phyloP scores from a whole-genome alignment of 805 yeast genomes.

The Priceomyces castillae region DNA sequence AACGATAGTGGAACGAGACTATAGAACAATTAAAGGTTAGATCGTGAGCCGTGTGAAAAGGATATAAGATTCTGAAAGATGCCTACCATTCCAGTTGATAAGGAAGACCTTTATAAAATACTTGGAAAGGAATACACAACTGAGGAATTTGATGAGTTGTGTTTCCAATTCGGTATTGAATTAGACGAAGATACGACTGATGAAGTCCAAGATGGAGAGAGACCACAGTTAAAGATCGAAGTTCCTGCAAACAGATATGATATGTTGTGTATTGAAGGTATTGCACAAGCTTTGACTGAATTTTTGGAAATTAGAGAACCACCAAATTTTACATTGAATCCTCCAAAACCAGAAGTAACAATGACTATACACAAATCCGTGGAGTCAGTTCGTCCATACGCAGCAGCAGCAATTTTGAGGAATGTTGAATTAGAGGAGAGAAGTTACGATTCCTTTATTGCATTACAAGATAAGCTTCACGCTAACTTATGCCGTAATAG shows the following conservation, averaged over 20 bases:
- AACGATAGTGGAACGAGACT: not conserved
- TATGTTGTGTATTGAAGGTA: conserved; percentile 97
- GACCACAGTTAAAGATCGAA: conserved; percentile 96
- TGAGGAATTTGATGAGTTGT: conserved; percentile 92
- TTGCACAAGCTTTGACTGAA: conserved; percentile 90
- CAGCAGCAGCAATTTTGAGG: conserved; percentile 92
- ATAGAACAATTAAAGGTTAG: not conserved
- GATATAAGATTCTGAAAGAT: conserved; percentile 34
- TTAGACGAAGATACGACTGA: conserved; percentile 96
- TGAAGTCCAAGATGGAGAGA: conserved; percentile 66
- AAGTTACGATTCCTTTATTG: conserved; percentile 89
- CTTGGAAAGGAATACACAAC: conserved; percentile 64
- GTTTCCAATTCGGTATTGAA: conserved; percentile 97
- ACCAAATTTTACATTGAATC: conserved; percentile 65
- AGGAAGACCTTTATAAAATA: conserved; percentile 82
- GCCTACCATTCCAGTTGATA: conserved; percentile 98
- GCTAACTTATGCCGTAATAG: conserved; percentile 95
- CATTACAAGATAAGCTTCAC: conserved; percentile 94
- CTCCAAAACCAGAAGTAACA: conserved; percentile 57
- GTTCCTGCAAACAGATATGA: conserved; percentile 98
- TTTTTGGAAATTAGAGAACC: conserved; percentile 67
- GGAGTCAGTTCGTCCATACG: conserved; percentile 78
- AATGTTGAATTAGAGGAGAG: conserved; percentile 78
- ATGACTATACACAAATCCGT: conserved; percentile 78
- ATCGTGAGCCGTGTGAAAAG: not conserved